Base-by-base conservation (phyloP, 345 rosid genomes). In the Eucalyptus urophylla region DNA sequence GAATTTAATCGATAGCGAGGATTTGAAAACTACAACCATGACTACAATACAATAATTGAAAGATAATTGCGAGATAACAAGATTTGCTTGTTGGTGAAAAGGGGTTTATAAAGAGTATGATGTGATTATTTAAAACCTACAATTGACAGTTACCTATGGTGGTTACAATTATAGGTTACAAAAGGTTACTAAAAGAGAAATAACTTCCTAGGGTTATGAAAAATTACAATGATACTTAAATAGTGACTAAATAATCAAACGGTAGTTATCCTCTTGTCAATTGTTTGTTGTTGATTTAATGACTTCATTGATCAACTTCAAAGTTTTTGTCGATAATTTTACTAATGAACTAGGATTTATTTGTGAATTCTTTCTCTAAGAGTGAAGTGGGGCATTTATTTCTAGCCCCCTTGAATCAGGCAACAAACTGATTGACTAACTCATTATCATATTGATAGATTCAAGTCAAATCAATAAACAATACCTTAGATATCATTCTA, bases 281-380 rank as follows among this genome's bases (percentile, higher is more conserved):
- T 25, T 6, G n/a, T 27, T 5, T 58, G 7, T 25, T 58, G n/a
- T 58, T 27, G 15, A 58, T 58, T 62, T 0, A 12, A 0, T 62
- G 69, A 29, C 69, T 62, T 13, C 33, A 29, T 29, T 1, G 16
- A 60, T 60, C 33, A 27, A 60, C 69, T 60, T 60, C 69, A 60
- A 60, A 1, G 16, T 27, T 60, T 29, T 60, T 0, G 0, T 6
- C 4, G 0, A 60, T 60, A 60, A 60, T 29, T 27, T 27, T 8
- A 6, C 69, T 60, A 27, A 27, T 0, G 0, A 5, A 12, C 14
- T 60, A 1, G 14, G 12, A 49, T 49, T 49, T 29, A n/a, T 65
- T 65, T 65, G 72, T n/a, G 11, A 65, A 29, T 60, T 27, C 31
- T 25, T 60, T 65, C 37, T n/a, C 19, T n/a, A 14, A 65, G 19